Evolutionary conservation across 768 basidiomycete genomes (phyloP).

Genomic region (Kwoniella sp.): DNA sequence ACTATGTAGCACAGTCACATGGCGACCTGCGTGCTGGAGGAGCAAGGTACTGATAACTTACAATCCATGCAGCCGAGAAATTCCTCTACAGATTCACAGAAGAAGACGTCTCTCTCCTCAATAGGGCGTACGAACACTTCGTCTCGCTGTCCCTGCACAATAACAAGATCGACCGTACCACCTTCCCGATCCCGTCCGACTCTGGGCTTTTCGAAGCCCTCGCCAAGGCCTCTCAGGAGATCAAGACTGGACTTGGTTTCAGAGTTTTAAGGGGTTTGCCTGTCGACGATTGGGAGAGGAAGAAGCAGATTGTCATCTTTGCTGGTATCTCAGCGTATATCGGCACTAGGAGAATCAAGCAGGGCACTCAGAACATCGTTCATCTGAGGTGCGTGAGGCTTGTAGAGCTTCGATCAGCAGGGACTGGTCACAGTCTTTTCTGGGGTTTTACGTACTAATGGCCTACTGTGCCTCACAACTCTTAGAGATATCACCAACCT

Average conservation of each 20-base stretch:
- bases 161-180: constrained; percentile 23
- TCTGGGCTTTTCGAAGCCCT: constrained; percentile 20
- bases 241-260: constrained; percentile 35
- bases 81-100: constrained; percentile 32
- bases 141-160: constrained; percentile 19
- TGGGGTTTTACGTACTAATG: constrained; percentile 1
- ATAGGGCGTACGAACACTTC: constrained; percentile 33
- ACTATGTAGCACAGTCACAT: too few species aligned
- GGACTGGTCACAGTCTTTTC: too few species aligned
- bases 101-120: constrained; percentile 23
- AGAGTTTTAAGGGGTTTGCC: constrained; percentile 37
- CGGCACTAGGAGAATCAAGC: constrained; percentile 7
- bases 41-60: too few species aligned
- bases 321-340: constrained; percentile 37
- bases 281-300: constrained; percentile 27
- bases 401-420: too few species aligned
- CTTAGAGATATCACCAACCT: constrained; percentile 35
- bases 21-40: too few species aligned
- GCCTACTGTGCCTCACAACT: background rate
- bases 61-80: constrained; percentile 31
- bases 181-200: constrained; percentile 29
- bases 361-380: constrained; percentile 23
- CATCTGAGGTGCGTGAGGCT: constrained; percentile 25
- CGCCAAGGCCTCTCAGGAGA: constrained; percentile 16
- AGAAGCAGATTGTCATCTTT: constrained; percentile 31